Percentiles rank a stretch among this genome's conserved stretches.
phyloP scores from a whole-genome alignment of 495 filamentous ascomycete genomes.

The Astrocystis sublimbata region DNA sequence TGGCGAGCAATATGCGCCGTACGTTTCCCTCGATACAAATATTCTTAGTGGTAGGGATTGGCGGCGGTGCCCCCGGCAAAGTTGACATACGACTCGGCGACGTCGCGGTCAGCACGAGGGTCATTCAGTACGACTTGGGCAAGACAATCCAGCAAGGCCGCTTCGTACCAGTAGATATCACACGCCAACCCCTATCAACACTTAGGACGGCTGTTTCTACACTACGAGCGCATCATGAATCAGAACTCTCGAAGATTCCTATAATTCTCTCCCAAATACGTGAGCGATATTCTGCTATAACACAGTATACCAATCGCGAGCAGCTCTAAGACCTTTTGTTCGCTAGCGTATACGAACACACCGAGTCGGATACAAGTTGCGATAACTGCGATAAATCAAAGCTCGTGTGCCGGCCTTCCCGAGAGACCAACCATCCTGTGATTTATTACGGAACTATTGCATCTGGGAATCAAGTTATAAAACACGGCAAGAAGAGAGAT shows the following conservation, averaged over 20 bases:
- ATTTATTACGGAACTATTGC: constrained; percentile 23
- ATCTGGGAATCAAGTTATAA: constrained; percentile 29
- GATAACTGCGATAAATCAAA: background rate
- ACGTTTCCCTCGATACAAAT: constrained; percentile 40
- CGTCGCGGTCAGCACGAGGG: constrained; percentile 47
- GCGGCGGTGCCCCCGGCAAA: constrained; percentile 40
- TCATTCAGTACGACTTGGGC: constrained; percentile 47
- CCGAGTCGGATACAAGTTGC: background rate
- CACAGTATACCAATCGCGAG: background rate
- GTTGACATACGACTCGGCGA: constrained; percentile 46
- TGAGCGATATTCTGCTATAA: background rate
- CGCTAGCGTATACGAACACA: background rate
- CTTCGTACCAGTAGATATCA: constrained; percentile 35
- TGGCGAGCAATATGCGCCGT: constrained; percentile 34
- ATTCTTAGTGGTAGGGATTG: constrained; percentile 48
- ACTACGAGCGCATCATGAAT: background rate
- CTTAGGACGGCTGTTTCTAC: background rate
- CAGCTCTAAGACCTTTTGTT: constrained; percentile 1
- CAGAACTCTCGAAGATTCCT: constrained; percentile 13
- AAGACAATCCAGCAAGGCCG: constrained; percentile 33
- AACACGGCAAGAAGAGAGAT: constrained; percentile 15
- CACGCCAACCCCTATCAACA: constrained; percentile 15
- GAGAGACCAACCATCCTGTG: background rate
- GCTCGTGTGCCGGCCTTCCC: background rate
- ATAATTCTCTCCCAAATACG: background rate